phyloP scores from a whole-genome alignment of 805 yeast genomes.

The Naumovozyma castellii region DNA sequence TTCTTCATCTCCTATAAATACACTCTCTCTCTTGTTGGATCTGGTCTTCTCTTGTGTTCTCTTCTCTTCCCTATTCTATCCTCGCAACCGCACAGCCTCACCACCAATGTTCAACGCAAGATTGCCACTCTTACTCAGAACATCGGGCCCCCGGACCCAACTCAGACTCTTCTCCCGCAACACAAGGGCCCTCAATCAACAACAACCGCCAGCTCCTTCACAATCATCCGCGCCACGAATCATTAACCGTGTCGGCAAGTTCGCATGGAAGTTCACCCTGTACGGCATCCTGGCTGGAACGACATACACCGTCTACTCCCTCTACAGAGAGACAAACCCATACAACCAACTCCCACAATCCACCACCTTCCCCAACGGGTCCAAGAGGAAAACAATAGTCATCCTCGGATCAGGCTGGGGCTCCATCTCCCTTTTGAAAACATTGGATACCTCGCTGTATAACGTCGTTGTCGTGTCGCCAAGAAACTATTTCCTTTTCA shows the following conservation, averaged over 20 bases:
- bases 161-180: too few relatives aligned
- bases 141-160: too few relatives aligned
- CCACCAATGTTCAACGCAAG: too few relatives aligned
- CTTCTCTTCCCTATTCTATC: too few relatives aligned
- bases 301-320: constrained; percentile 51
- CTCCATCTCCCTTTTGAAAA: constrained; percentile 72
- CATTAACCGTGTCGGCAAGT: background rate
- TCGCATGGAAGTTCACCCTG: constrained; percentile 2
- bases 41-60: too few relatives aligned
- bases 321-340: constrained; percentile 57
- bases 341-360: constrained; percentile 51
- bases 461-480: constrained; percentile 89
- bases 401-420: constrained; percentile 94
- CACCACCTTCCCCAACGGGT: constrained; percentile 40
- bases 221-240: too few relatives aligned
- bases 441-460: constrained; percentile 76
- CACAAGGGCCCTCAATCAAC: too few relatives aligned
- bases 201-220: too few relatives aligned
- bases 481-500: constrained; percentile 89
- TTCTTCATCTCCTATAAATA: too few relatives aligned
- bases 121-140: too few relatives aligned
- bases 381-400: constrained; percentile 42
- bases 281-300: constrained; percentile 34
- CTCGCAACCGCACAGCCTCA: too few relatives aligned
- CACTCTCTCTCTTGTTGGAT: too few relatives aligned